Evolutionary conservation across 2,329 filamentous ascomycete species (phyloP), one percentile per base, ranked within the genome.

Genomic region (Fusarium nisikadoi): DNA sequence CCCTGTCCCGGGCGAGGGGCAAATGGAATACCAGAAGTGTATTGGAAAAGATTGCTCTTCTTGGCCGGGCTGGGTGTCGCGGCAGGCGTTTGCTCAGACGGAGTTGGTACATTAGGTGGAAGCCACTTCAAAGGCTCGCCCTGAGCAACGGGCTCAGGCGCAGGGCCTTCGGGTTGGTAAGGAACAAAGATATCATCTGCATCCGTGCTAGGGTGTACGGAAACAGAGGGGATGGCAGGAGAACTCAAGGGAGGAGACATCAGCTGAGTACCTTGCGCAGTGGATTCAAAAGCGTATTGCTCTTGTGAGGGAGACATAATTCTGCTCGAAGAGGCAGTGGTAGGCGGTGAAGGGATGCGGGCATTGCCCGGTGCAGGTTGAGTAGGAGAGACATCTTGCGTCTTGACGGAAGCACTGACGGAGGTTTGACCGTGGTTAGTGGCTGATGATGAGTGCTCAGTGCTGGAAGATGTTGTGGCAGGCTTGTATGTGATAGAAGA

Each of bases 121-220:
- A 88, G 80, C 87, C 87, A 89, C 57, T 83, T 83, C 57, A 89
- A 78, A 8, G 82, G 79, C 67, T 84, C 83, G 35, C 81, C 77
- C 36, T 79, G 80, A 11, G 79, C 73, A 20, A 84, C 68, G 2
- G 83, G 57, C 8, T 79, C 76, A 1, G 87, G 82, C 0, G 80
- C 67, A 3, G 86, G 85, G 1, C 87, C 88, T n/a, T 87, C 84
- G 0, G 88, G 87, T 65, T 89, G 86, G 68, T 89, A 89, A 1
- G 83, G 83, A 29, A 90, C 81, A 67, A 90, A 90, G 27, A 86
- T 75, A 55, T 86, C 83, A 5, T 70, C 54, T 6, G 60, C 47
- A 45, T 79, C 76, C 29, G 64, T 70, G 41, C 69, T 73, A 20
- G 75, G 61, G 31, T 80, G 75, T n/a, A 78, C 60, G 9, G 76